Evolutionary conservation across 345 rosid genomes (phyloP).

Genomic region (Diplotaxis tenuifolia): DNA sequence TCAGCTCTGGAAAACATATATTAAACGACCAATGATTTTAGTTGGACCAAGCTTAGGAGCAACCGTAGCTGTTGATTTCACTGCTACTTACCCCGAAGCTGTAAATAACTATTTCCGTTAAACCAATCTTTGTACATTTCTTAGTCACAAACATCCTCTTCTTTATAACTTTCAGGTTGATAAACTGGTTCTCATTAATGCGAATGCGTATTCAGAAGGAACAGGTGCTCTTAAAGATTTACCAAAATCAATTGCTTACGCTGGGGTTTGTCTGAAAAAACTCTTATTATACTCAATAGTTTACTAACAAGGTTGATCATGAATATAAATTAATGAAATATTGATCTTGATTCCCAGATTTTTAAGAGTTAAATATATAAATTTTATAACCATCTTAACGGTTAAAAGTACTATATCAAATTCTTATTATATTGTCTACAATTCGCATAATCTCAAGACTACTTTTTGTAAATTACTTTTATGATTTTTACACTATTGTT

Average conservation of each 20-base stretch:
- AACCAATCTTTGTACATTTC: neutral
- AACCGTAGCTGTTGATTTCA: constrained; percentile 75
- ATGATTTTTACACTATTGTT: neutral
- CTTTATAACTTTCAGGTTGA: constrained; percentile 46
- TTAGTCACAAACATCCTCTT: neutral
- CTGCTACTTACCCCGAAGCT: constrained; percentile 70
- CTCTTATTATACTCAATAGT: neutral
- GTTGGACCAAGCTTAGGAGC: constrained; percentile 98
- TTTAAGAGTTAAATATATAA: neutral
- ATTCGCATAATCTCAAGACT: neutral
- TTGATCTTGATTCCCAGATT: neutral
- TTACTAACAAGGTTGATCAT: neutral
- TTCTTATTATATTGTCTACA: neutral
- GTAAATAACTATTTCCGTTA: constrained; percentile 35
- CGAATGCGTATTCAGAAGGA: constrained; percentile 80
- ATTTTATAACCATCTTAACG: neutral
- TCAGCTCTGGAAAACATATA: constrained; percentile 80
- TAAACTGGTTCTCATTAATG: constrained; percentile 71
- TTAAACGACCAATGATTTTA: constrained; percentile 70
- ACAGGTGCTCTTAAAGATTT: constrained; percentile 62
- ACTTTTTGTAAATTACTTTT: neutral
- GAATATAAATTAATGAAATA: neutral
- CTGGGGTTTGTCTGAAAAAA: constrained; percentile 55
- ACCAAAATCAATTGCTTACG: constrained; percentile 66
- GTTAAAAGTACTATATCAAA: neutral